Evolutionary conservation across 2,329 filamentous ascomycete genomes (phyloP).

Genomic region (Trichophaea hybrida): DNA sequence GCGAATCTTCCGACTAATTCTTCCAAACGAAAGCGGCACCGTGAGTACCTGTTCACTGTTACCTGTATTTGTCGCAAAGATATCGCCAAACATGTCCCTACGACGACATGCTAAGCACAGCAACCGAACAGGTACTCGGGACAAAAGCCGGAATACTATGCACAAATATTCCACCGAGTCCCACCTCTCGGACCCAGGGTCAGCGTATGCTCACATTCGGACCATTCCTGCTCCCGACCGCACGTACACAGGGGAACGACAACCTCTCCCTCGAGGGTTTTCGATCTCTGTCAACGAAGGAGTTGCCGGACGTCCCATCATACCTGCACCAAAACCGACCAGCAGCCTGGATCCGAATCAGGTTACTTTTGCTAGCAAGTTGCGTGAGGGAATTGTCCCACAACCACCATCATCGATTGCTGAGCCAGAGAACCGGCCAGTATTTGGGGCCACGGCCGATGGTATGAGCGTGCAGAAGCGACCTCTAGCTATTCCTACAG

Average conservation of each 20-base stretch:
- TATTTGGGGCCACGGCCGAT: not conserved
- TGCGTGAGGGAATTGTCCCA: not conserved
- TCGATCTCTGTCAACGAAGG: not conserved
- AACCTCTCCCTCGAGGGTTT: not conserved
- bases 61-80: too few species aligned
- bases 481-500: not conserved
- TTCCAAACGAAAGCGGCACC: not conserved
- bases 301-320: not conserved
- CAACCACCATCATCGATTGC: not conserved
- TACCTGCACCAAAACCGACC: not conserved
- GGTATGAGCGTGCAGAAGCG: not conserved
- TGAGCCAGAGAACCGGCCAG: not conserved
- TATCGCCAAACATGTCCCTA: not conserved
- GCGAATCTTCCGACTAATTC: not conserved
- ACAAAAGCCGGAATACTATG: not conserved
- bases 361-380: constrained; percentile 1
- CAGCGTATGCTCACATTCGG: not conserved
- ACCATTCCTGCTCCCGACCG: not conserved
- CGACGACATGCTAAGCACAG: not conserved
- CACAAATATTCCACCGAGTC: not conserved
- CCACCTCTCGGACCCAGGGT: not conserved
- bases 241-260: not conserved
- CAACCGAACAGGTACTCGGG: not conserved
- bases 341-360: not conserved
- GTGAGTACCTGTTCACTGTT: not conserved